Evolutionary conservation across 176 grass and related monocot genomes (phyloP), one percentile per base, ranked within the genome.

Genomic region (Eremochloa ophiuroides): DNA sequence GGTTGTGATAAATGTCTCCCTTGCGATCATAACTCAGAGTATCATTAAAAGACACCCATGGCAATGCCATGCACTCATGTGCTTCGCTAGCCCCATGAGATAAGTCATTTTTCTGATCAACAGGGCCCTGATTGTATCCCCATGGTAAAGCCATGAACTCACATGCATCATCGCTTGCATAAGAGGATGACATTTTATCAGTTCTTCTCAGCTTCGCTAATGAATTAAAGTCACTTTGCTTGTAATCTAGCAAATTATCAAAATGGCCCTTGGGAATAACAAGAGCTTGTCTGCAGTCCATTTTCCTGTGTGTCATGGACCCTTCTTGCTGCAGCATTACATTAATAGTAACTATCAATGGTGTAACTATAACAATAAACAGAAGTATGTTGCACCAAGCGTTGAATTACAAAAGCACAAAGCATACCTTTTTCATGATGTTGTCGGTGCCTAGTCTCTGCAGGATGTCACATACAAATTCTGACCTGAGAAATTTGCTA

Each of bases 401-500:
- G 17, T 68, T 77, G 20, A 80, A 68, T 38, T 66, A 73, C 16
- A 53, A n/a, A n/a, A n/a, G n/a, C n/a, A n/a, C n/a, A n/a, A 76
- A 75, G 11, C 42, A 79, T 92, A 88, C 90, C 62, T 69, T 83
- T 66, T 59, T 76, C 33, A 74, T 79, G 51, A 69, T 83, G 74
- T 71, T 79, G 34, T 71, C 71, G 74, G 40, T 18, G 10, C 85
- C 86, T 73, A 96, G 72, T 60, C 90, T 90, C 60, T 88, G 85
- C 79, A 93, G 42, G 79, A 93, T 50, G 61, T 85, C 80, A 72
- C 42, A 22, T 47, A 88, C 64, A 76, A 88, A 86, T 82, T 93
- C 93, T 56, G 83, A 93, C 80, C 93, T 96, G 93, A 82, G 39
- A 78, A 71, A 72, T 59, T 81, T 63, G 35, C n/a, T 66, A 61